Evolutionary conservation across 78 protist genomes (phyloP).

Genomic region (Dictyostelium purpureum): DNA sequence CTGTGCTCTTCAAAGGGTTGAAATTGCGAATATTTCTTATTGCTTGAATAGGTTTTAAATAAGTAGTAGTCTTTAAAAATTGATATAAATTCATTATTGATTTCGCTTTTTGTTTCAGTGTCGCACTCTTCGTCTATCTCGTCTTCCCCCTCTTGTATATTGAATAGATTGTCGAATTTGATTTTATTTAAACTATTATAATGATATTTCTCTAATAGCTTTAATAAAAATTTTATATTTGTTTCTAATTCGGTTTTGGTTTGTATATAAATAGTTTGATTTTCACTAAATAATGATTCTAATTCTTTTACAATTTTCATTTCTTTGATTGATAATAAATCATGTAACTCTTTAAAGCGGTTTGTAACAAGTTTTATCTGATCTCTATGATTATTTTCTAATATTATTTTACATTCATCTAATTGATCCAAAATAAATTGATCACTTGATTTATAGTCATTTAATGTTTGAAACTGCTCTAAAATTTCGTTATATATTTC

Average conservation of each 20-base stretch:
- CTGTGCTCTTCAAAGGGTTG: neutral
- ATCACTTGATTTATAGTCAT: neutral
- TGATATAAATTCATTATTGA: neutral
- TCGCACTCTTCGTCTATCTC: neutral
- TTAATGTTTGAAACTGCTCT: neutral
- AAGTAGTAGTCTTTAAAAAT: neutral
- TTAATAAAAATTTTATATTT: neutral
- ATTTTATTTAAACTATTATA: neutral
- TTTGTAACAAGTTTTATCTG: neutral
- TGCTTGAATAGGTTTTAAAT: neutral
- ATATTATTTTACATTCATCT: neutral
- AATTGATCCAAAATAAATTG: neutral
- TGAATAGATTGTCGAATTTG: no score
- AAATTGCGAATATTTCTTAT: neutral
- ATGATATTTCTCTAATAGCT: neutral
- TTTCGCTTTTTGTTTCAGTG: neutral
- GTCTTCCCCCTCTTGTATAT: no score
- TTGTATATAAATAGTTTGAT: neutral
- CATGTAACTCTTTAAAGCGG: neutral
- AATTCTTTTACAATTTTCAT: neutral
- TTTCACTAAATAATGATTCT: neutral
- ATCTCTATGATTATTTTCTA: neutral
- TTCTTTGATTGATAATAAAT: neutral
- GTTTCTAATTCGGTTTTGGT: neutral
- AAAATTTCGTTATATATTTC: neutral